Evolutionary conservation across 2,329 filamentous ascomycete species (phyloP).

Genomic region (Verticillium klebahnii): DNA sequence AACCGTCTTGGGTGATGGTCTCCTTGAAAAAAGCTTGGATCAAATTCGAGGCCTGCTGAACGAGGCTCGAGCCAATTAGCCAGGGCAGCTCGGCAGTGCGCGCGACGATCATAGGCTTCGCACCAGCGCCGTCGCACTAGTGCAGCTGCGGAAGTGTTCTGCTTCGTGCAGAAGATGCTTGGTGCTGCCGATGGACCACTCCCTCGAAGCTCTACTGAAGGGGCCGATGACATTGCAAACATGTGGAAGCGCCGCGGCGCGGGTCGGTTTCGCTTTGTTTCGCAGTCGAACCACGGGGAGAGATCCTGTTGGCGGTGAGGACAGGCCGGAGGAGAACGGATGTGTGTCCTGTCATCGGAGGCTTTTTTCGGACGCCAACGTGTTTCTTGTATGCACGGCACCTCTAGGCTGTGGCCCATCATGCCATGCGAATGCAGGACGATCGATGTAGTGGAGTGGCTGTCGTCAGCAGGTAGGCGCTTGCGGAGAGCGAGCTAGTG

Average conservation of each 20-base stretch:
- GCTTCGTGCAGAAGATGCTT: not conserved
- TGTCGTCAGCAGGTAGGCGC: not conserved
- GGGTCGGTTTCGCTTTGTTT: not conserved
- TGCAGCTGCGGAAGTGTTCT: not conserved
- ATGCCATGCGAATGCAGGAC: not conserved
- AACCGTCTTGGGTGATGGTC: not conserved
- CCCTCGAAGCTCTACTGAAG: not conserved
- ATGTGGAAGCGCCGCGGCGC: not conserved
- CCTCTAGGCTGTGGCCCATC: not conserved
- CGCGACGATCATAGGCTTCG: not conserved
- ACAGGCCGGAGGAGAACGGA: not conserved
- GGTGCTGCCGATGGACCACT: not conserved
- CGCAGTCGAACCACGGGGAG: not conserved
- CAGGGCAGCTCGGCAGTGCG: not conserved
- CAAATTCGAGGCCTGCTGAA: not conserved
- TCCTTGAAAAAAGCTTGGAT: not conserved
- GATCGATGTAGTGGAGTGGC: not conserved
- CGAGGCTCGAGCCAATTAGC: not conserved
- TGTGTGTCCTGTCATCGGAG: not conserved
- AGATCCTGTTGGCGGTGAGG: not conserved
- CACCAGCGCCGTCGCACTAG: not conserved
- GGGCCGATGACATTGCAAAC: not conserved
- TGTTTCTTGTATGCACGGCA: not conserved
- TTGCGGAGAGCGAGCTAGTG: not conserved
- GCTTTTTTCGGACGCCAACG: not conserved